These are phyloP conservation scores for Geotrichum fermentans DNA, from an alignment of 1,139 yeast species.

Conservation along the genomic window DNA sequence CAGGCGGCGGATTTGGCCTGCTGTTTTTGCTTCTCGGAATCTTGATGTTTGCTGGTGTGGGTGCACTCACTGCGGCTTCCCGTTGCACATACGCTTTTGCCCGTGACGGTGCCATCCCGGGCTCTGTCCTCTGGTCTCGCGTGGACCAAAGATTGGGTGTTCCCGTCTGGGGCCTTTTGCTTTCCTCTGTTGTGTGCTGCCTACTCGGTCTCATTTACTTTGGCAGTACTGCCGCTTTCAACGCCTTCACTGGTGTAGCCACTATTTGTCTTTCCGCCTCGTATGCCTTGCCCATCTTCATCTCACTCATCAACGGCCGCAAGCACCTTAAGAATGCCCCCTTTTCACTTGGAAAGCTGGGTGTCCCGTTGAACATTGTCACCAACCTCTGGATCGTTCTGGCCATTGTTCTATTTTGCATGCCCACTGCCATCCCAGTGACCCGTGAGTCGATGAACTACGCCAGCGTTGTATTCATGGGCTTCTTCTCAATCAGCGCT, in stretches of 20 bases:
- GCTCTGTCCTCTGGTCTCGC: slow-evolving; percentile 55
- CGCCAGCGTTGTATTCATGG: slow-evolving; percentile 21
- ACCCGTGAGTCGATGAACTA: slow-evolving; percentile 19
- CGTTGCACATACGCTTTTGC: slow-evolving; percentile 78
- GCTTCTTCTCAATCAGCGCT: slow-evolving; percentile 18
- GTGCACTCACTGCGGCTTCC: slow-evolving; percentile 63
- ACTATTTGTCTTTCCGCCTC: slow-evolving; percentile 74
- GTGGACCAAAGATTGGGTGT: slow-evolving; percentile 57
- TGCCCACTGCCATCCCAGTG: slow-evolving; percentile 21
- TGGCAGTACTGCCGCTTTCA: slow-evolving; percentile 67
- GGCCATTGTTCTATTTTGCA: slow-evolving; percentile 20
- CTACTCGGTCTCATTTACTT: slow-evolving; percentile 60
- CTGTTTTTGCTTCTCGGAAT: slow-evolving; percentile 50
- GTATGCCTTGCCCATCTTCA: slow-evolving; percentile 67
- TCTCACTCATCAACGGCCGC: slow-evolving; percentile 57
- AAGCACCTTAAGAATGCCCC: slow-evolving; percentile 16
- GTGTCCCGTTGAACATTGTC: slow-evolving; percentile 17
- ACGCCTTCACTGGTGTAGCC: slow-evolving; percentile 78
- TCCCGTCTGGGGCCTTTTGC: slow-evolving; percentile 64
- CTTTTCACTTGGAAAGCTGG: slow-evolving; percentile 17
- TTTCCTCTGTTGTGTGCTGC: slow-evolving; percentile 62
- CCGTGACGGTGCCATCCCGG: slow-evolving; percentile 78
- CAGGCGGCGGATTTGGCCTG: slow-evolving; percentile 42
- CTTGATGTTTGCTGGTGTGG: slow-evolving; percentile 25
- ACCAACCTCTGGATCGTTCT: slow-evolving; percentile 19